Evolutionary conservation across 768 basidiomycete species (phyloP), one percentile per base, ranked within the genome.

Genomic region (Lactifluus hygrophoroides): DNA sequence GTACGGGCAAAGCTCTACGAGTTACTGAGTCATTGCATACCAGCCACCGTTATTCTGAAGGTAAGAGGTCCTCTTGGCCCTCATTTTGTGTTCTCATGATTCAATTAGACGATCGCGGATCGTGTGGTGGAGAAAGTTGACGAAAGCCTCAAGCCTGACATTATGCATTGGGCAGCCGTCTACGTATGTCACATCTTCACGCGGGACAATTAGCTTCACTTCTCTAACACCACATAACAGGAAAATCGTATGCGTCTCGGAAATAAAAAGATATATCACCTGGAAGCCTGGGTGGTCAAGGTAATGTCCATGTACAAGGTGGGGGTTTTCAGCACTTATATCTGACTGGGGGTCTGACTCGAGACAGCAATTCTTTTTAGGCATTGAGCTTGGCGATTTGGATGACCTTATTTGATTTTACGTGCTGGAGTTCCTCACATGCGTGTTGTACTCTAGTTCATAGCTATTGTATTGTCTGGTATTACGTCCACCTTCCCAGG

Each of bases 121-220:
- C 81, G 85, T 8, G 80, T 98, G 16, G 84, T 93, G 25, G 88
- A 92, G 46, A 81, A 83, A 60, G 89, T 95, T 4, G 94, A 98
- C 69, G 94, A 97, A 69, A 78, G 77, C 51, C 69, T 99, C 57
- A 96, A 94, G 73, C 83, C 87, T 0, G 93, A 97, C 65, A 85
- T 98, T 65, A 90, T 97, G 78, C 93, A 96, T 68, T 98, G 94
- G 94, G 92, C 95, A 3, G 93, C 96, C 23, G 87, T 95, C 69
- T 97, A 97, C 70, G 93, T 93, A 67, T 61, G 89, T 73, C 35
- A 46, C 17, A 17, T 21, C 28, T 42, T 51, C 45, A 23, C 34
- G 4, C 19, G 28, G 19, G 28, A 42, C 13, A 42, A 14, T 5
- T 11, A n/a, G 32, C 32, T n/a, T 14, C 40, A 32, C 25, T 14